Evolutionary conservation across 768 basidiomycete genomes (phyloP), one percentile per base, ranked within the genome.

Genomic region (Leucocoprinus sp.): DNA sequence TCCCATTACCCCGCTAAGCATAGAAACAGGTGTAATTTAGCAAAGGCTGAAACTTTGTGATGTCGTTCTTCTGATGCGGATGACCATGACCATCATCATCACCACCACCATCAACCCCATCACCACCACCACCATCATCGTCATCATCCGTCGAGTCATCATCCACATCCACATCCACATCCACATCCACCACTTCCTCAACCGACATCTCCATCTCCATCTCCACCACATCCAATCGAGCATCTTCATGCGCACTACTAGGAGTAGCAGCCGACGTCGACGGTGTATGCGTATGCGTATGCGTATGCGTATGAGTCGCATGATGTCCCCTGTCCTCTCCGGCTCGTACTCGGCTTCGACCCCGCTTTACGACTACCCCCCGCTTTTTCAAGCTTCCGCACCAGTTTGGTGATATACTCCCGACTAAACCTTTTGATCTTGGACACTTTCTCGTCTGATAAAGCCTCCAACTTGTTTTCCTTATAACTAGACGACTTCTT

Each of bases 351-450:
- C 19, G 55, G 41, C n/a, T 54, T 37, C 29, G 60, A 50, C 15
- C 63, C 50, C 17, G 51, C 54, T 37, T 48, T 57, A 26, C 51
- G 51, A 21, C 57, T 56, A 38, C 67, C 65, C 11, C 63, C 57
- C 11, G 69, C 64, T 59, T 80, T 84, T 26, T 82, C 79, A 37
- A 82, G 62, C 55, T 78, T 84, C 28, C 76, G 76, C 14, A 88
- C 62, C 8, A 93, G 66, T 64, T 95, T 96, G 45, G 74, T 66
- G 45, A 93, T 81, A 60, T 89, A 98, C 34, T 96, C 91, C 62
- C 95, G 92, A 26, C 84, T 71, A 58, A 93, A 98, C 57, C 87
- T 84, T 64, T 91, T 95, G 62, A 98, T 92, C 66, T 97, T 97
- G 36, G 60, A 56, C 17, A 75, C 67, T 60, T 97, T 97, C 52